Base-by-base conservation (phyloP, 176 grass and related monocot genomes). In the Neostapfia colusana region DNA sequence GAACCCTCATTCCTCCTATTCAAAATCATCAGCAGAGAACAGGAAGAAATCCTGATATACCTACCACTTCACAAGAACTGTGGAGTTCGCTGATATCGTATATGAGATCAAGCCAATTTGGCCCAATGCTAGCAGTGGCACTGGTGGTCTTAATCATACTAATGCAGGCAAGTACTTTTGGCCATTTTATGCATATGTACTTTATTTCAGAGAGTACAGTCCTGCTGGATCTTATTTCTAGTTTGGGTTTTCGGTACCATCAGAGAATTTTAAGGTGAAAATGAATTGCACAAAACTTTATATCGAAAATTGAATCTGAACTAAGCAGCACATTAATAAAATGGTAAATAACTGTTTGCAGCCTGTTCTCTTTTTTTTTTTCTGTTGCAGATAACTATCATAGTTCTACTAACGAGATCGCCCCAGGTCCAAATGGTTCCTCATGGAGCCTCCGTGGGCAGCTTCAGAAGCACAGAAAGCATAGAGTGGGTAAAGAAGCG, bases 381-480 rank as follows among this genome's bases (percentile, higher is more conserved):
- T 82, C 5, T 34, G 34, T 75, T 80, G 66, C 84, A 99, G 96
- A 68, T 99, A 79, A 87, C 63, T 4, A 87, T 95, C 69, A 85
- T 95, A 85, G 39, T 99, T 59, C 76, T 99, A 23, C 77, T 95
- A 38, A 85, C 57, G n/a, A 92, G 92, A 88, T 74, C 83, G 65
- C 87, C 96, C 50, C 87, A 92, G 67, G 92, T 89, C 75, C 51
- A 90, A 69, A 63, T 92, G 74, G 77, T 87, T 58, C 76, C 69
- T 39, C 89, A 82, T 6, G 89, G 72, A 65, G 74, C 73, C 18
- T 80, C 84, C 8, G 17, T 43, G 3, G 77, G 75, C 16, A 50
- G 82, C 31, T 77, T 78, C 61, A 75, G 65, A 37, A 70, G 73
- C 68, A 81, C 69, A 69, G 87, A 95, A 51, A 88, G 78, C 36